Evolutionary conservation across 2,329 filamentous ascomycete genomes (phyloP), one percentile per base, ranked within the genome.

Genomic region (Xylaria arbuscula): DNA sequence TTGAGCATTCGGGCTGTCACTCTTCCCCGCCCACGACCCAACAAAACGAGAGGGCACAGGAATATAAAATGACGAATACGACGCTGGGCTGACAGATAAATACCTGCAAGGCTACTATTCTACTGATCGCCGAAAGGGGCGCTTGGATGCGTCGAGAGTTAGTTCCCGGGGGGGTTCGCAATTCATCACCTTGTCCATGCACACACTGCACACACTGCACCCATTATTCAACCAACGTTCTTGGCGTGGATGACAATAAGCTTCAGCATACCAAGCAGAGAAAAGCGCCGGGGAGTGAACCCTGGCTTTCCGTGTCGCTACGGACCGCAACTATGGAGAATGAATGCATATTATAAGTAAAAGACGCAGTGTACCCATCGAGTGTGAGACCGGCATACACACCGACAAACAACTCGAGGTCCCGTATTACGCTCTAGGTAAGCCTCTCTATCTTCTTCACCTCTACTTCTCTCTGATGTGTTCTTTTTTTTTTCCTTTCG

Each of bases 31-130:
- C 54, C 55, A 67, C 64, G 70, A 69, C 59, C 72, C 51, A 68
- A 62, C 64, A 50, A 64, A 64, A 72, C 53, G 47, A 68, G 38
- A 55, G 51, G 45, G 67, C 38, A 45, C 40, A 45, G 6, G 6
- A 67, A 70, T 66, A 65, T 73, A 71, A 76, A 72, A 76, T 76
- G 74, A 76, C 63, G 60, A 64, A 75, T 76, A 28, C 74, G 66
- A 76, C 66, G 40, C 48, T 70, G 24, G 36, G 59, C 64, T 72
- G 62, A 67, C 62, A 60, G 59, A 45, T 62, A 56, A 60, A 45
- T 32, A 48, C 55, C 67, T 70, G 65, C 72, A 71, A 72, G 73
- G 73, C 72, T 74, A 71, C 28, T 54, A 64, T 74, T 70, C 69
- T 67, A 54, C 28, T 36, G 62, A 55, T 69, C 36, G 54, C 60